phyloP scores from a whole-genome alignment of 2,329 filamentous ascomycete genomes.

The Fusarium pseudoanthophilum region DNA sequence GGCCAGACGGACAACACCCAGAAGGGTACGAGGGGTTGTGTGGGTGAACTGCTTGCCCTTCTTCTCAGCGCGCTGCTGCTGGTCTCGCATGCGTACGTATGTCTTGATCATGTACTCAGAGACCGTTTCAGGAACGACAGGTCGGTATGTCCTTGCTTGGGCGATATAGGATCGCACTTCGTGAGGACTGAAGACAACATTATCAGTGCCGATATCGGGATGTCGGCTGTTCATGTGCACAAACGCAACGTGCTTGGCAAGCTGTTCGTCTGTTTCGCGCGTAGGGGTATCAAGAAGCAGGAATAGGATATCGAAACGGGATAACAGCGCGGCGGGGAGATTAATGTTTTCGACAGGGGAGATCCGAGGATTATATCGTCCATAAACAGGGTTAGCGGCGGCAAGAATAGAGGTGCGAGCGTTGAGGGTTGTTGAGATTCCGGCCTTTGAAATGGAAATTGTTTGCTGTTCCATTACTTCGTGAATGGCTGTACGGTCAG shows the following conservation, averaged over 20 bases:
- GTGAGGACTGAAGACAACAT: slow-evolving; percentile 86
- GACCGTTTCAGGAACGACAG: slow-evolving; percentile 83
- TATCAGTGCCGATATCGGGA: slow-evolving; percentile 73
- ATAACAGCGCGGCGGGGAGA: slow-evolving; percentile 93
- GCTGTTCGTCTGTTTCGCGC: slow-evolving; percentile 88
- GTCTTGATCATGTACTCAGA: slow-evolving; percentile 98
- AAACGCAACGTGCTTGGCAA: slow-evolving; percentile 93
- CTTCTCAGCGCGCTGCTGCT: slow-evolving; percentile 91
- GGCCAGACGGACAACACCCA: slow-evolving; percentile 91
- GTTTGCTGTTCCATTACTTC: slow-evolving; percentile 92
- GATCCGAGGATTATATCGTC: slow-evolving; percentile 96
- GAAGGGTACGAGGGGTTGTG: slow-evolving; percentile 90
- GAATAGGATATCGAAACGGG: slow-evolving; percentile 97
- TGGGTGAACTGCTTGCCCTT: slow-evolving; percentile 93
- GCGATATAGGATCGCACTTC: slow-evolving; percentile 98
- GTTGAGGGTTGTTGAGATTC: slow-evolving; percentile 83
- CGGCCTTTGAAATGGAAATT: slow-evolving; percentile 83
- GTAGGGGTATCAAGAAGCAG: slow-evolving; percentile 94
- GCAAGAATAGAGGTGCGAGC: slow-evolving; percentile 95
- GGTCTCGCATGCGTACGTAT: slow-evolving; percentile 92
- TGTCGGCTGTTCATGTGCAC: slow-evolving; percentile 98
- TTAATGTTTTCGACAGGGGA: slow-evolving; percentile 99
- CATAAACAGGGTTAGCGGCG: slow-evolving; percentile 96
- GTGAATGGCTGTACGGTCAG: slow-evolving; percentile 83
- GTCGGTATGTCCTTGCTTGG: slow-evolving; percentile 88